Conservation (phyloP, 73 alveolate species). For the Urostyla sp. region DNA sequence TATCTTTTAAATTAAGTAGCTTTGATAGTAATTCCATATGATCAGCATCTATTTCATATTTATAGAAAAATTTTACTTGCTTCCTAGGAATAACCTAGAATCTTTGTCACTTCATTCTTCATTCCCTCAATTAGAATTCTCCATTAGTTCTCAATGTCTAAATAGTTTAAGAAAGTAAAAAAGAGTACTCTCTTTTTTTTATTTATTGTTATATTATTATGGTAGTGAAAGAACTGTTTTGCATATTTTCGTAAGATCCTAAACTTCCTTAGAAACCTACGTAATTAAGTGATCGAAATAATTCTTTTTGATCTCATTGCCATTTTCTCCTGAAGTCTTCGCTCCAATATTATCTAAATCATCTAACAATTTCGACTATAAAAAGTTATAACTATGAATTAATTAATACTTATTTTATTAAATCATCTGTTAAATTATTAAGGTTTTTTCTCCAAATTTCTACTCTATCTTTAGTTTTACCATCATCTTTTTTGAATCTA, state of each 20-base stretch:
- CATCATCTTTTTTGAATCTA: slow-evolving; percentile 47
- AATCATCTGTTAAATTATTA: slow-evolving; percentile 54
- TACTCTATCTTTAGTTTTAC: slow-evolving; percentile 67
- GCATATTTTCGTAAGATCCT: slow-evolving; percentile 37
- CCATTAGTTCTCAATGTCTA: slow-evolving; percentile 60
- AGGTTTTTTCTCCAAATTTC: slow-evolving; percentile 74
- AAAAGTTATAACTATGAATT: background rate
- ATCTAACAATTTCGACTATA: slow-evolving; percentile 42
- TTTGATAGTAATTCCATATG: slow-evolving; percentile 57
- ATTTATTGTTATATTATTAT: slow-evolving; percentile 14
- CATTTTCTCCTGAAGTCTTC: slow-evolving; percentile 28
- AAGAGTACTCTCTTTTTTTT: slow-evolving; percentile 38
- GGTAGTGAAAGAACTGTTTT: slow-evolving; percentile 54
- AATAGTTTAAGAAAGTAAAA: background rate
- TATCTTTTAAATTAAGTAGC: slow-evolving; percentile 65
- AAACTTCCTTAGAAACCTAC: slow-evolving; percentile 57
- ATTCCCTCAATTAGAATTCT: slow-evolving; percentile 36
- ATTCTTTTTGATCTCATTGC: slow-evolving; percentile 42
- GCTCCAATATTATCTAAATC: slow-evolving; percentile 49
- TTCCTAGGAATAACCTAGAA: slow-evolving; percentile 54
- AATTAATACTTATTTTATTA: slow-evolving; percentile 58
- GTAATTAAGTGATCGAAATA: slow-evolving; percentile 63
- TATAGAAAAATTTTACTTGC: background rate
- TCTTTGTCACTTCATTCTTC: slow-evolving; percentile 50
- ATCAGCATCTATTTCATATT: slow-evolving; percentile 34